Evolutionary conservation across 176 grass and related monocot species (phyloP).

Genomic region (Panicum miliaceum): DNA sequence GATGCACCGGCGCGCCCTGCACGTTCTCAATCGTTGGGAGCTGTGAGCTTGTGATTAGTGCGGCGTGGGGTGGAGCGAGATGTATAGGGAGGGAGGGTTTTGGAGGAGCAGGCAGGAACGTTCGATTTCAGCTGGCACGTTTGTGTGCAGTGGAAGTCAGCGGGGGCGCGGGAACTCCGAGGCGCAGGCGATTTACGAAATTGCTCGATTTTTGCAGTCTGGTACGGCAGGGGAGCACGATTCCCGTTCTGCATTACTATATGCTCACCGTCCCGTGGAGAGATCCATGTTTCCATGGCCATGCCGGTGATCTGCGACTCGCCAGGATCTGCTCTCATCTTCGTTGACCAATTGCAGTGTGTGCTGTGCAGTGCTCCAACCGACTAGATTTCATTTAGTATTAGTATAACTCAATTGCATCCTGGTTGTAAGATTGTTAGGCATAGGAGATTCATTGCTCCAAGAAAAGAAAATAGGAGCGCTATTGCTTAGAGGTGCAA

Average conservation of each 20-base stretch:
- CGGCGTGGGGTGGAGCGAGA: too few relatives aligned
- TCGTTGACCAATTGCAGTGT: background rate
- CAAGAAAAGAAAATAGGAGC: background rate
- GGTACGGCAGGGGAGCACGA: background rate
- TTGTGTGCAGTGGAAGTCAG: conserved; percentile 25
- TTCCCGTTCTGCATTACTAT: conserved; percentile 1
- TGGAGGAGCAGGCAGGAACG: background rate
- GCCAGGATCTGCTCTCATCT: background rate
- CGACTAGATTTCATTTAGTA: too few relatives aligned
- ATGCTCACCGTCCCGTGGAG: background rate
- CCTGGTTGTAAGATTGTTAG: too few relatives aligned
- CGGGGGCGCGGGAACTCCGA: conserved; percentile 27
- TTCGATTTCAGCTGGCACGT: background rate
- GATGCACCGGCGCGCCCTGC: too few relatives aligned
- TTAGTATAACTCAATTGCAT: too few relatives aligned
- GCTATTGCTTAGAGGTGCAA: too few relatives aligned
- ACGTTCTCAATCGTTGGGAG: background rate
- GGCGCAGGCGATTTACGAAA: conserved; percentile 3
- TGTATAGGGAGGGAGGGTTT: too few relatives aligned
- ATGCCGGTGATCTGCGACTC: background rate
- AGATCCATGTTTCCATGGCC: background rate
- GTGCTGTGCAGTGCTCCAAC: too few relatives aligned
- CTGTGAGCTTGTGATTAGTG: background rate
- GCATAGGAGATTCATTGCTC: background rate
- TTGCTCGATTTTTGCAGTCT: background rate